Base-by-base conservation (phyloP, 225 moss, liverwort and hornwort genomes). In the Physcomitrium patens region DNA sequence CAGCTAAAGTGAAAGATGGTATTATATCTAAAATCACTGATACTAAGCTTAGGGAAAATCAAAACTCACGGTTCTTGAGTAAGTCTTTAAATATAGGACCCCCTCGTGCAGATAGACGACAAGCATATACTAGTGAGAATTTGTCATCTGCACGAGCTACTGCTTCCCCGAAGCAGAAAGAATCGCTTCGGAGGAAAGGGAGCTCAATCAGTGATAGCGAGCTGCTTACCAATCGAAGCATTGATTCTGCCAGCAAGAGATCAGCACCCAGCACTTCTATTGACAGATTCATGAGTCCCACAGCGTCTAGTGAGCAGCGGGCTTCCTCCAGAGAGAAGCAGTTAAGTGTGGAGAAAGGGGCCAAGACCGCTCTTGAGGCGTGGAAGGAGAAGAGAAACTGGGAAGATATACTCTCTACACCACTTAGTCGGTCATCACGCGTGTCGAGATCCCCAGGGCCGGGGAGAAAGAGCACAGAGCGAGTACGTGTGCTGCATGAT, bases 341-440 rank as follows among this genome's bases (percentile, higher is more conserved):
- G 3, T 61, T 79, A n/a, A 84, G 56, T 41, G 44, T 69, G 41
- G 46, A 53, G 65, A 42, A 52, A 15, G 69, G 73, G 47, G 79
- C 73, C 8, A 89, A 77, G 24, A 78, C 28, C 54, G 49, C 78
- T 63, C 4, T 86, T 0, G 76, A 83, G 48, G 74, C 81, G 20
- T 86, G 81, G 83, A 89, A 89, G 69, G 81, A 86, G 55, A 86
- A 89, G 46, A 44, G 79, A 61, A 89, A 89, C 45, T 81, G 74
- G 68, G 47, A 89, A 52, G 83, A 89, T n/a, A 83, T 79, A 57
- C 74, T 83, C 9, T 37, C 31, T 4, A 86, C 83, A 47, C 77
- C 80, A 70, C 73, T 78, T 28, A 80, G 45, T 67, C 67, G 54
- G 10, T 78, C 79, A 72, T 62, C 72, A 41, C 68, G 37, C 0